These are phyloP conservation scores for Trichosporon sp. DNA, from an alignment of 1,284 basidiomycete genomes.

Conservation along the genomic window DNA sequence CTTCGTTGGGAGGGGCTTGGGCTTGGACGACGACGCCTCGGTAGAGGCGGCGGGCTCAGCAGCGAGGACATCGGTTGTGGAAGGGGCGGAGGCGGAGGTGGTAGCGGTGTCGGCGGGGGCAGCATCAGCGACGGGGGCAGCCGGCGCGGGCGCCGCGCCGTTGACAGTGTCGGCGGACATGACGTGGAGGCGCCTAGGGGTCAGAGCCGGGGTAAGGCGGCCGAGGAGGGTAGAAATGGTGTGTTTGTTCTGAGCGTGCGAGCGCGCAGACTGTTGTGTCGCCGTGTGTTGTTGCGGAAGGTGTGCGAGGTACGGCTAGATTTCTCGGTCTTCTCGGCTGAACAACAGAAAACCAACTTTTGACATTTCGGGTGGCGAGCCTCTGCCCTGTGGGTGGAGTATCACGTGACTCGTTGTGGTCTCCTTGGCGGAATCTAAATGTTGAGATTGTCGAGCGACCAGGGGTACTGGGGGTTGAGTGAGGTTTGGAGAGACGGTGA, in stretches of 20 bases:
- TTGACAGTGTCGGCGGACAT: background rate
- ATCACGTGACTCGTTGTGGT: background rate
- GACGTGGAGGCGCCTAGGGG: background rate
- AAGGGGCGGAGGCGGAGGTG: background rate
- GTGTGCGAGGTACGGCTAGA: background rate
- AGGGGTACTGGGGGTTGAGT: too few relatives aligned
- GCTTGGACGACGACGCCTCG: background rate
- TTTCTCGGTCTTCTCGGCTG: background rate
- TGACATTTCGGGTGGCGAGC: slow-evolving; percentile 18
- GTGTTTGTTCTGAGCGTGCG: background rate
- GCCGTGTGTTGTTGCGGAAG: background rate
- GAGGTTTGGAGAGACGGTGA: too few relatives aligned
- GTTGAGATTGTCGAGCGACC: background rate
- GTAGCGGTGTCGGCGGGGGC: too few relatives aligned
- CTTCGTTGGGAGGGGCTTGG: slow-evolving; percentile 21
- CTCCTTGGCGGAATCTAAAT: slow-evolving; percentile 5
- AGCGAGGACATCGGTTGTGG: background rate
- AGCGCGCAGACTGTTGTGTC: background rate
- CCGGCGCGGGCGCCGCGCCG: background rate
- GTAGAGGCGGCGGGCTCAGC: background rate
- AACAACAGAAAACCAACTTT: slow-evolving; percentile 14
- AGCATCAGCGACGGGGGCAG: background rate
- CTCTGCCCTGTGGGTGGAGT: background rate
- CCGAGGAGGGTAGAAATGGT: background rate
- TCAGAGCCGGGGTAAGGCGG: slow-evolving; percentile 3